phyloP scores from a whole-genome alignment of 2,329 filamentous ascomycete genomes.

The Volutella citrinella region DNA sequence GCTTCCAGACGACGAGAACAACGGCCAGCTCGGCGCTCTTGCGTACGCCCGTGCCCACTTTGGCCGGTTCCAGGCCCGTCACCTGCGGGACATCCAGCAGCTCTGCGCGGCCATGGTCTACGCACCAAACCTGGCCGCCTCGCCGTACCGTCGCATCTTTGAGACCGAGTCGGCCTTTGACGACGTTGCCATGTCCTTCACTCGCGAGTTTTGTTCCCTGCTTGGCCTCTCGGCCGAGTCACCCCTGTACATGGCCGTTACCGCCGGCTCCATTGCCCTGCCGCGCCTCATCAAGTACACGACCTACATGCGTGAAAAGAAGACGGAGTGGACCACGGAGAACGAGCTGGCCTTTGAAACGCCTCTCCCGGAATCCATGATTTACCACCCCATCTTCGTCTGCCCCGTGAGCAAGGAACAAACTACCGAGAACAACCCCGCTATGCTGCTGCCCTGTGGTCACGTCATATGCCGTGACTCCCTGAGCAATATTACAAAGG shows the following conservation, averaged over 20 bases:
- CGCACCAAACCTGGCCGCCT: conserved; percentile 67
- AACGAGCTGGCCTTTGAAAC: conserved; percentile 84
- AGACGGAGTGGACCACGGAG: conserved; percentile 91
- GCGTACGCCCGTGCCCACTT: conserved; percentile 76
- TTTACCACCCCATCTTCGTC: conserved; percentile 95
- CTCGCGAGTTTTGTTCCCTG: conserved; percentile 88
- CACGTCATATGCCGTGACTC: conserved; percentile 90
- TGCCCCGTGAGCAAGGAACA: conserved; percentile 97
- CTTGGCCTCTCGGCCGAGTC: conserved; percentile 88
- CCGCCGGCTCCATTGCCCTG: conserved; percentile 86
- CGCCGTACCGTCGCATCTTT: conserved; percentile 79
- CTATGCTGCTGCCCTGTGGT: conserved; percentile 95
- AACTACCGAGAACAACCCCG: conserved; percentile 86
- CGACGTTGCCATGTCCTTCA: conserved; percentile 84
- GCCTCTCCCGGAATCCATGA: conserved; percentile 55
- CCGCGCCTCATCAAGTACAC: conserved; percentile 87
- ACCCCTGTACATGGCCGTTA: conserved; percentile 88
- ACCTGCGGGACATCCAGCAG: conserved; percentile 75
- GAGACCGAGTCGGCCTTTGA: conserved; percentile 73
- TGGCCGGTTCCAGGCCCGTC: conserved; percentile 68
- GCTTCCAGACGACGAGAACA: conserved; percentile 49
- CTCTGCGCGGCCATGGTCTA: conserved; percentile 81
- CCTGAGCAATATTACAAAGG: conserved; percentile 75
- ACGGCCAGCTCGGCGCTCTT: conserved; percentile 64
- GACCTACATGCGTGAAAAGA: conserved; percentile 80